Conservation (phyloP, 192 early-diverging fungal genomes). For the Chytriomyces confervae region DNA sequence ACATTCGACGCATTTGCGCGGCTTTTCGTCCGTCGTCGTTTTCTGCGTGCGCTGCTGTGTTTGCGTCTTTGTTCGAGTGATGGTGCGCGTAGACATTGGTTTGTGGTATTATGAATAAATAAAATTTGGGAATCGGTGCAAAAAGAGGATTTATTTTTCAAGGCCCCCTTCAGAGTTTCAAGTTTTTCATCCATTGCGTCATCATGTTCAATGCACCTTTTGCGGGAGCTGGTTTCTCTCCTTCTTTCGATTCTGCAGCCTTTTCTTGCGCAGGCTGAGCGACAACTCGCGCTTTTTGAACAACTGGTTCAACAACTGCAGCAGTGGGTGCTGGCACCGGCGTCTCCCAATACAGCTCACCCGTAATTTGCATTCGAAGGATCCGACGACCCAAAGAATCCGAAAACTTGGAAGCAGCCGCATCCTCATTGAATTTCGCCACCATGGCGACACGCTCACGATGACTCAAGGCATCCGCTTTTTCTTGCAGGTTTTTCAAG, state of each 20-base stretch:
- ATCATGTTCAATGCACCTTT: slow-evolving; percentile 18
- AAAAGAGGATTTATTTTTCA: too few relatives aligned
- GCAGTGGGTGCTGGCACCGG: neutral
- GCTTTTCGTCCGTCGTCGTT: too few relatives aligned
- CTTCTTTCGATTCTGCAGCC: neutral
- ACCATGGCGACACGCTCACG: neutral
- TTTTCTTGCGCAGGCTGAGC: neutral
- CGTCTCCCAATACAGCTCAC: slow-evolving; percentile 22
- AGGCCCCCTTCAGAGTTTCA: too few relatives aligned
- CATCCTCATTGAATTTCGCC: neutral
- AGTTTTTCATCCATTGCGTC: slow-evolving; percentile 8
- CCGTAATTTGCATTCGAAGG: slow-evolving; percentile 19
- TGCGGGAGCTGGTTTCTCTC: slow-evolving; percentile 14
- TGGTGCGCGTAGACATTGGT: too few relatives aligned
- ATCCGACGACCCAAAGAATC: neutral
- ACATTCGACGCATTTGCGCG: too few relatives aligned
- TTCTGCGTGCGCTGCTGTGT: too few relatives aligned
- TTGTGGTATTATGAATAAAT: too few relatives aligned
- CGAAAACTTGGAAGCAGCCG: neutral
- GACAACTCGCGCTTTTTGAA: neutral
- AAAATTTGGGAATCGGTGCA: too few relatives aligned
- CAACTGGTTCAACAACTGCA: neutral
- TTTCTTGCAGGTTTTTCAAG: slow-evolving; percentile 12
- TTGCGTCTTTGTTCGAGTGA: too few relatives aligned
- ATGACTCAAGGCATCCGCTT: slow-evolving; percentile 10